Evolutionary conservation across 805 yeast genomes (phyloP), one percentile per base, ranked within the genome.

Genomic region (Soucietia sequanensis): DNA sequence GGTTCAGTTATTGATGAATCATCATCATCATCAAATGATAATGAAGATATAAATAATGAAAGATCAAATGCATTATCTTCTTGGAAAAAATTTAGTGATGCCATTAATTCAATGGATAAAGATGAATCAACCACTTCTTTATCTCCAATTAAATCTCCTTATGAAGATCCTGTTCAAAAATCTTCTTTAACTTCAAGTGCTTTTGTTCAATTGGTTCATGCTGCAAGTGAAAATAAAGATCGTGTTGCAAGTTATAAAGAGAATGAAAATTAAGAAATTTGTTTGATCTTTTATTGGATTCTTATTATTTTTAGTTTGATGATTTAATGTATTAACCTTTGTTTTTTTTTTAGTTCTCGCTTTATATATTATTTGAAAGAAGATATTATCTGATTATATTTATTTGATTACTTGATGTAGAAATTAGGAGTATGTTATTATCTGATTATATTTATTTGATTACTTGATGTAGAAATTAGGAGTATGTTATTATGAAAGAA

Each of bases 141-240:
- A 27, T 41, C 53, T 4, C 34, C 43, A 4, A 31, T 19, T 7
- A 31, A 41, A 23, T 32, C 51, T 11, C 38, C 47, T 5, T 14
- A 28, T 17, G 41, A 30, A 16, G 30, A 33, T 3, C 17, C 16
- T 8, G 12, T 12, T 8, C 34, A 36, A 21, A 68, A 68, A 50
- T 63, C 72, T 10, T 55, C 61, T 12, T 46, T 75, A 35, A 70
- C 76, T 7, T 65, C 72, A n/a, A 65, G 67, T 37, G 76, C 83
- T 4, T 82, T 84, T 60, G 81, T 79, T 17, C 85, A 80, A 50
- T 76, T 84, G 44, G 91, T 84, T 2, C 69, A 67, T 34, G 80
- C 89, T 1, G 91, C 87, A 1, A 65, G 76, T 13, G 68, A 76
- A 34, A 78, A 81, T 47, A 78, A 75, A 52, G 80, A 79, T 23